phyloP scores from a whole-genome alignment of 257 asterid genomes.

The Gardenia jasminoides region DNA sequence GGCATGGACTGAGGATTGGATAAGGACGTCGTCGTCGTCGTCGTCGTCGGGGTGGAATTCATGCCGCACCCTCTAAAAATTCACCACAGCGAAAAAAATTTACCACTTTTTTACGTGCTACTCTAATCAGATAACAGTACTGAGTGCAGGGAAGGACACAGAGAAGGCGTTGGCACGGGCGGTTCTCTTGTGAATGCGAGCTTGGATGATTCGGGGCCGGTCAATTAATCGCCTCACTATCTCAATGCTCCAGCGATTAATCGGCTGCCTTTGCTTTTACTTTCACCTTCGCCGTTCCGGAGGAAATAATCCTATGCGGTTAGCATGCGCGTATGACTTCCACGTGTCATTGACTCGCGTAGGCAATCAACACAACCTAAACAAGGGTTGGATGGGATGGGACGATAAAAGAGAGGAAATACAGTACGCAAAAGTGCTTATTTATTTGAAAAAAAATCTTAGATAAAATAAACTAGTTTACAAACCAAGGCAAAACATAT shows the following conservation, averaged over 20 bases:
- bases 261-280: not conserved
- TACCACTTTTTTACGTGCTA: too few relatives aligned
- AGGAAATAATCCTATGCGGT: not conserved
- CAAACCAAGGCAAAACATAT: too few relatives aligned
- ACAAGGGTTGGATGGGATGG: not conserved
- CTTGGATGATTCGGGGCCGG: constrained; percentile 21
- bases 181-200: constrained; percentile 14
- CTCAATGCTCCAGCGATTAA: constrained; percentile 14
- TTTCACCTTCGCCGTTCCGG: too few relatives aligned
- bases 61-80: constrained; percentile 18
- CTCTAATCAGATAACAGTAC: too few relatives aligned
- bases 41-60: constrained; percentile 28
- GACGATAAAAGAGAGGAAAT: too few relatives aligned
- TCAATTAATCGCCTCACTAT: constrained; percentile 32
- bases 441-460: too few relatives aligned
- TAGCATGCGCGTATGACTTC: not conserved
- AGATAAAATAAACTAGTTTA: too few relatives aligned
- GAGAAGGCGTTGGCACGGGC: constrained; percentile 18
- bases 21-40: constrained; percentile 2
- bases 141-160: not conserved
- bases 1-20: constrained; percentile 39
- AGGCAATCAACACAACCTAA: not conserved
- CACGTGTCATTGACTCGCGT: not conserved
- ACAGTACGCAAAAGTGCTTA: too few relatives aligned
- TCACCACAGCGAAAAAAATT: too few relatives aligned